Base-by-base conservation (phyloP, 2,329 filamentous ascomycete species). In the Aureobasidium namibiae region DNA sequence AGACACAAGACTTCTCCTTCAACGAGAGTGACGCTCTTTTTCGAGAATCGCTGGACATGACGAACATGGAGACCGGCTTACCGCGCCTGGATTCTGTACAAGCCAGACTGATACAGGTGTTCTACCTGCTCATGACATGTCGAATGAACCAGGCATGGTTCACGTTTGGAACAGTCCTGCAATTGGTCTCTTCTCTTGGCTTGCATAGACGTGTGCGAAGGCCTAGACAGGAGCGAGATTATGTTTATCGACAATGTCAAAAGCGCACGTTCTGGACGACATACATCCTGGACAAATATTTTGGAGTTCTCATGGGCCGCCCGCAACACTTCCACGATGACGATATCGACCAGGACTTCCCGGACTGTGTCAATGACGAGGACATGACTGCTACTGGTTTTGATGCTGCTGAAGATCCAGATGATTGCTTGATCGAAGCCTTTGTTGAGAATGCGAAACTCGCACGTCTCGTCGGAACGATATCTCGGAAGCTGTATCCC, bases 251-350 rank as follows among this genome's bases (percentile, higher is more conserved):
- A 0, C 81, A 86, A 61, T 80, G 81, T 42, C 75, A 80, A 1
- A 80, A 80, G 60, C 74, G 83, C 8, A 77, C 82, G 0, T 86
- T 88, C 56, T 86, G 84, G 84, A 79, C 78, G 3, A 78, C 81
- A 0, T 87, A 86, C 64, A 81, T 79, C 0, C 70, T 86, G 1
- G 83, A 87, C 65, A 83, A 81, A 53, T 86, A 86, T 59, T 71
- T 87, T 1, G 81, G 82, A 24, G 81, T 84, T n/a, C 80, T 85
- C 18, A 78, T 86, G 31, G 84, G 84, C 0, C 74, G 84, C 6
- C 84, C 84, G 1, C 70, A 81, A 8, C 75, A 83, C 14, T 81
- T 85, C 26, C 82, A 84, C 50, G 83, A 86, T 45, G 81, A 85
- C 34, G 82, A 86, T 53, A 82, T 85, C 49, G 83, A 86, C 56